Conservation (phyloP, 495 filamentous ascomycete genomes). For the Massariosphaeria phaeospora region DNA sequence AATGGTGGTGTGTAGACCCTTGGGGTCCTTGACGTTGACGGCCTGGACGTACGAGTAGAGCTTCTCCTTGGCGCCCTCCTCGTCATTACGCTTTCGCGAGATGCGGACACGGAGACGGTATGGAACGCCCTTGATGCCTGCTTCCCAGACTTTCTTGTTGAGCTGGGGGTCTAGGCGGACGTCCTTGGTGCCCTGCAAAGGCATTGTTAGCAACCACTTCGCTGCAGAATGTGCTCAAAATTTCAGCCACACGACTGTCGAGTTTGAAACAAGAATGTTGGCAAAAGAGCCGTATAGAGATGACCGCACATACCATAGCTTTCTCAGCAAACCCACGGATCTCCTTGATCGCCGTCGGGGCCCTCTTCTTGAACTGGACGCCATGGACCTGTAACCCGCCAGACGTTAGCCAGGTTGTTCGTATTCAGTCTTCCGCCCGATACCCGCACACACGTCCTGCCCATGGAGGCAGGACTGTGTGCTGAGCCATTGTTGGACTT, state of each 20-base stretch:
- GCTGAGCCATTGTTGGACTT: conserved; percentile 58
- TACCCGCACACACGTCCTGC: conserved; percentile 25
- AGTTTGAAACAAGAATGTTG: no score
- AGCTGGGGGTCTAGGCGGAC: conserved; percentile 96
- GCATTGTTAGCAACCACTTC: neutral
- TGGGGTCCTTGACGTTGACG: conserved; percentile 97
- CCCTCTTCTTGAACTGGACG: conserved; percentile 99
- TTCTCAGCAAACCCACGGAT: conserved; percentile 86
- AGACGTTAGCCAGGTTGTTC: conserved; percentile 28
- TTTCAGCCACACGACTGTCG: no score
- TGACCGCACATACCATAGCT: conserved; percentile 84
- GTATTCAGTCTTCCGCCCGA: conserved; percentile 41
- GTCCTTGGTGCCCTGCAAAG: conserved; percentile 79
- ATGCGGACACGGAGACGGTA: conserved; percentile 96
- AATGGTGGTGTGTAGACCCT: conserved; percentile 87
- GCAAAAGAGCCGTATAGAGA: no score
- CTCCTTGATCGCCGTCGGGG: conserved; percentile 97
- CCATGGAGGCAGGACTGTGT: neutral
- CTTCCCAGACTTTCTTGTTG: conserved; percentile 99
- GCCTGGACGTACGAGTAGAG: conserved; percentile 99
- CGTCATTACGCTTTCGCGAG: conserved; percentile 98
- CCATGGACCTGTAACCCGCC: conserved; percentile 69
- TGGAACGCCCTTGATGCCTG: conserved; percentile 95
- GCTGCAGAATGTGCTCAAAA: neutral
- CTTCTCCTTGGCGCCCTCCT: conserved; percentile 97